Evolutionary conservation across 2,329 filamentous ascomycete genomes (phyloP), one percentile per base, ranked within the genome.

Genomic region (Phaeophleospora eucalypticola): DNA sequence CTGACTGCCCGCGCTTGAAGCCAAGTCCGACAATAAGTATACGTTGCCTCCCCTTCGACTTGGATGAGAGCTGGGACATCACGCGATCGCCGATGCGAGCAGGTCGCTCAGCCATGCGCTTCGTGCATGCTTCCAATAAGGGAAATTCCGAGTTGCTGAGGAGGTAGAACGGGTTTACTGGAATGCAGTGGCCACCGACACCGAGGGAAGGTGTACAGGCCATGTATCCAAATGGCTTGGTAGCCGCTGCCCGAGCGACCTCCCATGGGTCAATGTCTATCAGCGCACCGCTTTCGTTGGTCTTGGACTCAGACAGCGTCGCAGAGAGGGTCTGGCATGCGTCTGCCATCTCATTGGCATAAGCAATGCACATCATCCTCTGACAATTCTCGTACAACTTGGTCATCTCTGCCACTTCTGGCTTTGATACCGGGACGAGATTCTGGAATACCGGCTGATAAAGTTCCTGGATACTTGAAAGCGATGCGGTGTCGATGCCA

Each of bases 181-280:
- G 77, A 48, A 80, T 79, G 51, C 77, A 80, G 58, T 79, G 76
- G 0, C 77, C 76, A 1, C 77, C 77, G 4, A 80, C 76, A 8
- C 76, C 77, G 1, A 76, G 60, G 1, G 72, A 67, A 0, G 77
- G 75, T 0, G 60, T 60, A 57, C 71, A 74, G 0, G 76, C 68
- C 49, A 71, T 67, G 52, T 76, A 79, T 19, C 77, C 77, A 48
- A 78, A 80, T 4, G 51, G 48, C 17, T 56, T 54, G 16, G 53
- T 54, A 12, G 43, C 29, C 14, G 53, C 48, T 8, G 48, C 51
- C 14, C 40, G 33, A 8, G 47, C 42, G 17, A 57, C 49, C 45
- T 57, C 54, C 42, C 48, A 45, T 32, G 49, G 46, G 15, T 53
- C 52, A 33, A 57, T 54, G 20, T 43, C 33, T 39, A 35, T 52